Evolutionary conservation across 345 rosid genomes (phyloP).

Genomic region (Laguncularia racemosa): DNA sequence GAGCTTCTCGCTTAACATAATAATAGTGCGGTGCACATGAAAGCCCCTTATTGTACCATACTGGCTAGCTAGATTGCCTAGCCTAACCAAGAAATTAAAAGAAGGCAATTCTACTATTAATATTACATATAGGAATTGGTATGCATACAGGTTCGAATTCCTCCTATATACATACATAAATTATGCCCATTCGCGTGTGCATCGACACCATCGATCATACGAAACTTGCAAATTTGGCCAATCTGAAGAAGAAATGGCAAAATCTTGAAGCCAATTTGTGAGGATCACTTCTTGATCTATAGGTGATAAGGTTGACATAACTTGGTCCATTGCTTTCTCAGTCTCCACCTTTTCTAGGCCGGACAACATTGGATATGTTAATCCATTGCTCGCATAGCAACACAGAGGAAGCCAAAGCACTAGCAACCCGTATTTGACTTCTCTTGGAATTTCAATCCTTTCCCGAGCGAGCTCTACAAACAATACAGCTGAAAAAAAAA

Average conservation of each 20-base stretch:
- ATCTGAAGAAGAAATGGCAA: constrained; percentile 43
- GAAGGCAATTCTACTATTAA: no score
- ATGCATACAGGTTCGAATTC: no score
- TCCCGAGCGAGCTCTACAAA: constrained; percentile 41
- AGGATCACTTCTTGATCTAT: constrained; percentile 62
- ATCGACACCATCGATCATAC: constrained; percentile 68
- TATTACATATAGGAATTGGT: no score
- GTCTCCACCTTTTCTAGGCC: constrained; percentile 51
- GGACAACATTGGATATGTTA: constrained; percentile 42
- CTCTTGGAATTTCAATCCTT: constrained; percentile 19
- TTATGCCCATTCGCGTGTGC: constrained; percentile 35
- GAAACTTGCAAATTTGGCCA: constrained; percentile 67
- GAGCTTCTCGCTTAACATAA: no score
- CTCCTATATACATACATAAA: no score
- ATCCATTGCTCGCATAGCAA: constrained; percentile 54
- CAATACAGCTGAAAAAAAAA: constrained; percentile 33
- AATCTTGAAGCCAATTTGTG: constrained; percentile 67
- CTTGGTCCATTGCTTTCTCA: constrained; percentile 58
- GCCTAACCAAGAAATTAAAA: no score
- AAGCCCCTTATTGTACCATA: no score
- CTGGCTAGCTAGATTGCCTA: no score
- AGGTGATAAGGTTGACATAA: constrained; percentile 41
- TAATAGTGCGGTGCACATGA: no score
- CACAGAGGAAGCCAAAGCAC: constrained; percentile 55
- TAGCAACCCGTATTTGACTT: constrained; percentile 59